Percentiles rank a stretch among this genome's conserved stretches.
phyloP scores from a whole-genome alignment of 129 eudicot genomes.

The Gnaphalium uliginosum region DNA sequence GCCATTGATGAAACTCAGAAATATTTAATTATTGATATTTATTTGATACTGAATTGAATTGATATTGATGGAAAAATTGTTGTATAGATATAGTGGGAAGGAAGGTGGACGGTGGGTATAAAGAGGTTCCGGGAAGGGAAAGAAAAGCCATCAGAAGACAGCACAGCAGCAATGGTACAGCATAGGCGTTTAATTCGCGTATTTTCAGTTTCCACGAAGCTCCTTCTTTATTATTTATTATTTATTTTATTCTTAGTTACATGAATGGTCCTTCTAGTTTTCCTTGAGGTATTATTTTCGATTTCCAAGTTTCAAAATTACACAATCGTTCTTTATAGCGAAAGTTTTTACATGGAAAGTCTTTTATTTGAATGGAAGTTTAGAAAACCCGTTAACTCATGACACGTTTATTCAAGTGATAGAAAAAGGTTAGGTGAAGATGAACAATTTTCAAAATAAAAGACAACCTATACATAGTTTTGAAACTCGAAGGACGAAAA shows the following conservation, averaged over 20 bases:
- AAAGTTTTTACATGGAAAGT: too few relatives aligned
- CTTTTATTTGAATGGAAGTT: too few relatives aligned
- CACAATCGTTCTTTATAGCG: too few relatives aligned
- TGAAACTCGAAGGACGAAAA: too few relatives aligned
- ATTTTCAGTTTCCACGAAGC: constrained; percentile 22
- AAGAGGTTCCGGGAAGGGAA: constrained; percentile 35
- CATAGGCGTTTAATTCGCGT: constrained; percentile 18
- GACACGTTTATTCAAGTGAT: too few relatives aligned
- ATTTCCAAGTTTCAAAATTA: too few relatives aligned
- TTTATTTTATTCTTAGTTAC: background rate
- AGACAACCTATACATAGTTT: too few relatives aligned
- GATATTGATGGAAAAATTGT: background rate
- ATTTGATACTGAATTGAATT: background rate
- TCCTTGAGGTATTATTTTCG: too few relatives aligned
- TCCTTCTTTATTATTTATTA: background rate
- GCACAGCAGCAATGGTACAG: background rate
- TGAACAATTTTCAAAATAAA: too few relatives aligned
- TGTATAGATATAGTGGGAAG: background rate
- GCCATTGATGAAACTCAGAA: constrained; percentile 25
- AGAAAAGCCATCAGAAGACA: constrained; percentile 31
- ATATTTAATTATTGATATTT: background rate
- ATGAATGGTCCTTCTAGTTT: too few relatives aligned
- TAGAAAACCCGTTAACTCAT: too few relatives aligned
- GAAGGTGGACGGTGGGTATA: background rate
- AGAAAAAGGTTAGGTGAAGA: too few relatives aligned